Percentiles rank a stretch among this genome's conserved stretches.
Conservation (phyloP, 371 early-diverging fungal species). For the Mucor saturninus region DNA sequence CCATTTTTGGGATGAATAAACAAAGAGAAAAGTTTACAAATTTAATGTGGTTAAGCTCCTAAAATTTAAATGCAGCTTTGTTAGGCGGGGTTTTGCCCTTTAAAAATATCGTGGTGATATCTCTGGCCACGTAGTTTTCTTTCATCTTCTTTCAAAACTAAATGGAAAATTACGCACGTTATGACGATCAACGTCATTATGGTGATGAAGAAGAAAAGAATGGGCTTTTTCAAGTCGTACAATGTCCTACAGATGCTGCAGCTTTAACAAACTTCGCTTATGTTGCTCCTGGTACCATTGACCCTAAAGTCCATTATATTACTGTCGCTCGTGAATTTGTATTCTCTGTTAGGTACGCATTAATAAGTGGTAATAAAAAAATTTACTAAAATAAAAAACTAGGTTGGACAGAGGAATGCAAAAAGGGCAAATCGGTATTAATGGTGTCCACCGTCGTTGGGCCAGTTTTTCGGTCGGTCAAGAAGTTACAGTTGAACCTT, state of each 20-base stretch:
- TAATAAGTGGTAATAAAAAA: conserved; percentile 42
- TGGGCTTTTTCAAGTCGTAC: conserved; percentile 39
- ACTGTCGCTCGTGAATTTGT: conserved; percentile 76
- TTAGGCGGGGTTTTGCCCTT: neutral
- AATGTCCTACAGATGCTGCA: conserved; percentile 67
- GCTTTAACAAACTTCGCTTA: conserved; percentile 83
- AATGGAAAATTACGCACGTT: conserved; percentile 25
- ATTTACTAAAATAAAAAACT: neutral
- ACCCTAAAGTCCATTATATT: conserved; percentile 70
- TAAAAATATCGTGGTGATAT: neutral
- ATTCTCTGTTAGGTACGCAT: conserved; percentile 64
- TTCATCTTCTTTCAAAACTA: neutral
- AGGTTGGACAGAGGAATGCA: conserved; percentile 64
- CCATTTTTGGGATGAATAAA: conserved; percentile 8
- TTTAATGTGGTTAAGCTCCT: neutral
- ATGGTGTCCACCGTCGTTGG: conserved; percentile 84
- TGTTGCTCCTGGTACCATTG: conserved; percentile 76
- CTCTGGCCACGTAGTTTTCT: conserved; percentile 4
- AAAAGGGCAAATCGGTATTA: conserved; percentile 77
- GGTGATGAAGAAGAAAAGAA: conserved; percentile 16
- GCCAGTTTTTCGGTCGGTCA: conserved; percentile 83
- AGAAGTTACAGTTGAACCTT: conserved; percentile 80
- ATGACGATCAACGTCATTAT: conserved; percentile 13
- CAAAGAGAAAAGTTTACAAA: neutral
- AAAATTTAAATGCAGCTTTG: neutral